Evolutionary conservation across 2,329 filamentous ascomycete genomes (phyloP).

Genomic region (Ophiocordyceps sinensis): DNA sequence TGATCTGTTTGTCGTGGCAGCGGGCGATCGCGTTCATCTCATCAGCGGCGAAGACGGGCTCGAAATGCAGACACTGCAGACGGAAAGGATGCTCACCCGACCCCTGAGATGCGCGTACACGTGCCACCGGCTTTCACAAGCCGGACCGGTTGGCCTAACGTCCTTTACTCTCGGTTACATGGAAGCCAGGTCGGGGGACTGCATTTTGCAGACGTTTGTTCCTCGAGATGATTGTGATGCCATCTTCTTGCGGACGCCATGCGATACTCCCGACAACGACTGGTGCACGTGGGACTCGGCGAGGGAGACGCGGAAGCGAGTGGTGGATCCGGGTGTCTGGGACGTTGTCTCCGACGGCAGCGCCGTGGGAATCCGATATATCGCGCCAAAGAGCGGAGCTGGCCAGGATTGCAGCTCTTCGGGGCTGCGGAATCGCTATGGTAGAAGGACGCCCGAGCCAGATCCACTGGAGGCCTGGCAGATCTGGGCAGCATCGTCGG

Average conservation of each 20-base stretch:
- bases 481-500: constrained; percentile 36
- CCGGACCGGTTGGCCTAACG: constrained; percentile 42
- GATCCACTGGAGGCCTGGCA: constrained; percentile 30
- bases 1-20: constrained; percentile 45
- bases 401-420: constrained; percentile 4
- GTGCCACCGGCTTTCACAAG: constrained; percentile 20
- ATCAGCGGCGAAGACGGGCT: constrained; percentile 25
- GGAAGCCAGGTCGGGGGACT: constrained; percentile 42
- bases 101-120: constrained; percentile 48
- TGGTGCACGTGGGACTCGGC: constrained; percentile 38
- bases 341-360: constrained; percentile 44
- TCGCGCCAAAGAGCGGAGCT: constrained; percentile 10
- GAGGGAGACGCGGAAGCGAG: constrained; percentile 33
- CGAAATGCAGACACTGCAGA: constrained; percentile 47
- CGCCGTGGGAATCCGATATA: constrained; percentile 47
- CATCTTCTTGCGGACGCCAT: constrained; percentile 37
- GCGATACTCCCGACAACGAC: constrained; percentile 22
- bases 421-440: constrained; percentile 16
- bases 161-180: constrained; percentile 53
- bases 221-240: constrained; percentile 36
- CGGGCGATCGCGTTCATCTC: constrained; percentile 44
- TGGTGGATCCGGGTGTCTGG: constrained; percentile 53
- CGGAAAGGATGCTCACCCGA: constrained; percentile 41
- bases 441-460: constrained; percentile 8
- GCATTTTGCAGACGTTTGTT: constrained; percentile 50